A percentile compares a stretch with the other conserved stretches of the same genome.
Conservation (phyloP, 2,329 filamentous ascomycete species). For the Fusarium sp. region DNA sequence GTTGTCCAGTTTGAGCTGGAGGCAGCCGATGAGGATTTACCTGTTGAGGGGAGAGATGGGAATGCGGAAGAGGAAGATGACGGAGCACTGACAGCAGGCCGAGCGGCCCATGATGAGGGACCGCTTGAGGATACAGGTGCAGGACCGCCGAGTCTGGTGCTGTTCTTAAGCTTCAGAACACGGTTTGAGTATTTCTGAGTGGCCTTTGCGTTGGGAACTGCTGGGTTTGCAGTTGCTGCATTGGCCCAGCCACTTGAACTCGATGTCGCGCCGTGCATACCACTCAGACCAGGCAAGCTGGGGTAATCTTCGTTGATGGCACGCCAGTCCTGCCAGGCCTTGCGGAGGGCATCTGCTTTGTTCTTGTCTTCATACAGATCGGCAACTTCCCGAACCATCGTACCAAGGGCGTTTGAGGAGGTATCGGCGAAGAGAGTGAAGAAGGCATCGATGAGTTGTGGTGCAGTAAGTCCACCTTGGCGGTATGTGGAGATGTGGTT, state of each 20-base stretch:
- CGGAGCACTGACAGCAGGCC: constrained; percentile 34
- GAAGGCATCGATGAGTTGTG: constrained; percentile 86
- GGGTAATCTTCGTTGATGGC: constrained; percentile 97
- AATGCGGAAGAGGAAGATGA: constrained; percentile 56
- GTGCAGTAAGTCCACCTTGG: constrained; percentile 75
- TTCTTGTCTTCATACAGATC: constrained; percentile 88
- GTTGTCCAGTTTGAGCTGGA: constrained; percentile 51
- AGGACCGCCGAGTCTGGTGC: constrained; percentile 61
- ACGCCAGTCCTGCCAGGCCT: constrained; percentile 95
- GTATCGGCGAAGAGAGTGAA: constrained; percentile 86
- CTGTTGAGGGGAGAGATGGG: constrained; percentile 57
- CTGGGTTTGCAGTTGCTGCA: constrained; percentile 71
- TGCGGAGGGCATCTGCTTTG: constrained; percentile 80
- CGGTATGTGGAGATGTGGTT: constrained; percentile 83
- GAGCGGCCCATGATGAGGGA: constrained; percentile 42
- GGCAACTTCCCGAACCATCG: constrained; percentile 89
- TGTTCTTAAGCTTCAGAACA: constrained; percentile 71
- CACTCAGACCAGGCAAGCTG: constrained; percentile 80
- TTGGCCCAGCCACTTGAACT: constrained; percentile 70
- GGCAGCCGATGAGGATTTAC: constrained; percentile 42
- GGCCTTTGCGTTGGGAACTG: constrained; percentile 55
- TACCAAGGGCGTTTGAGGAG: constrained; percentile 84
- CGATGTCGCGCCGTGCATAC: constrained; percentile 73
- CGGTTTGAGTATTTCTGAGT: constrained; percentile 65
- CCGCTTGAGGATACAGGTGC: constrained; percentile 45